Percentiles rank a stretch among this genome's conserved stretches.
Evolutionary conservation across 108 stramenopile species (phyloP).

Genomic region (Stephanodiscus triporus): DNA sequence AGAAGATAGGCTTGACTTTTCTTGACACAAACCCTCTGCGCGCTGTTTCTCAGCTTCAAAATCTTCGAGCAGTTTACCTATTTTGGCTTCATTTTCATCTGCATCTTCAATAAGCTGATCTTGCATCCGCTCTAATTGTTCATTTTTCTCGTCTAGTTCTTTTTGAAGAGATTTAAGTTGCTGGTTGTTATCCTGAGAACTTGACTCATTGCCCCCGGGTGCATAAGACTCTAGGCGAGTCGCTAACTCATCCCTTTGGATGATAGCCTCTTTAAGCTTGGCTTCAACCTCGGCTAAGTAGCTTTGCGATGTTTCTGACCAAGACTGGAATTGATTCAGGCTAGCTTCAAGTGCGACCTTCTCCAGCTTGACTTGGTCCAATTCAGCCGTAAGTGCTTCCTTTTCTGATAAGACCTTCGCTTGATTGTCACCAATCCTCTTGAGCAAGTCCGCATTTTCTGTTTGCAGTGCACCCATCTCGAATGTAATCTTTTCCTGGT

Average conservation of each 20-base stretch:
- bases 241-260: conserved; percentile 37
- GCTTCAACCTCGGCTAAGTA: conserved; percentile 58
- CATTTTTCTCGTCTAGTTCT: conserved; percentile 33
- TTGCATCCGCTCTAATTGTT: conserved; percentile 31
- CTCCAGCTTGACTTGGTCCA: conserved; percentile 36
- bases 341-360: conserved; percentile 37
- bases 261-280: conserved; percentile 23
- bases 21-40: conserved; percentile 10
- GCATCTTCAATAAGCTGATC: conserved; percentile 35
- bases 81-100: conserved; percentile 29
- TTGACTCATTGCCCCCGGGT: conserved; percentile 2
- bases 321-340: conserved; percentile 58
- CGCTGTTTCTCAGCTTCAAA: conserved; percentile 35
- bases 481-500: background rate
- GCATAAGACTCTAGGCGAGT: conserved; percentile 8
- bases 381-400: conserved; percentile 10
- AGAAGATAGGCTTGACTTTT: background rate
- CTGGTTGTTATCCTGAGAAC: conserved; percentile 18
- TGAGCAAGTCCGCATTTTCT: conserved; percentile 8
- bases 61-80: conserved; percentile 31
- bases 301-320: conserved; percentile 59
- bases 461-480: conserved; percentile 2
- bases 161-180: conserved; percentile 23
- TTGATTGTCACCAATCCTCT: background rate
- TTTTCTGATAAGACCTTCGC: conserved; percentile 1